phyloP scores from a whole-genome alignment of 2,329 filamentous ascomycete species.

The Ophiocordyceps polyrhachis-furcata region DNA sequence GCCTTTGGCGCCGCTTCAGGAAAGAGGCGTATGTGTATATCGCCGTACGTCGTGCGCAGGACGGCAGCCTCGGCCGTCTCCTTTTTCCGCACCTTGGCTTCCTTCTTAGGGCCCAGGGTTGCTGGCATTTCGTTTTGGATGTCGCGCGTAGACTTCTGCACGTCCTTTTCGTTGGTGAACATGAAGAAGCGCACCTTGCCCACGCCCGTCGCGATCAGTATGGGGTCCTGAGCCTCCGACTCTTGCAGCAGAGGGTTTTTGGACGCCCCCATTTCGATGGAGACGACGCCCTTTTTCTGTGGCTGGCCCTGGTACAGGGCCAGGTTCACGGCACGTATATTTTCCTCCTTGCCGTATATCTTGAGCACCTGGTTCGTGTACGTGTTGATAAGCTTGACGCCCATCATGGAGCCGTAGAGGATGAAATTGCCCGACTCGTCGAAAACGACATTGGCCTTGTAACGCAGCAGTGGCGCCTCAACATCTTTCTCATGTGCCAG shows the following conservation, averaged over 20 bases:
- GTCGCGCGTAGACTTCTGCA: conserved; percentile 71
- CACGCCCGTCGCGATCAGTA: conserved; percentile 66
- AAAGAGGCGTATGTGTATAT: conserved; percentile 85
- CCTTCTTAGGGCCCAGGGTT: conserved; percentile 36
- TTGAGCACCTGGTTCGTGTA: conserved; percentile 85
- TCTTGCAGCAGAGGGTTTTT: conserved; percentile 85
- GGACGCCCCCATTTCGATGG: conserved; percentile 92
- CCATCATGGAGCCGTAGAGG: conserved; percentile 79
- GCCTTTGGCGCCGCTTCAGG: conserved; percentile 84
- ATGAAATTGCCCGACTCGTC: conserved; percentile 95
- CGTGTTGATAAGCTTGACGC: conserved; percentile 90
- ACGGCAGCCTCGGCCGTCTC: conserved; percentile 65
- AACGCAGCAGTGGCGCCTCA: conserved; percentile 46
- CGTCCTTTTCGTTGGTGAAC: conserved; percentile 79
- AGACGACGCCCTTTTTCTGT: conserved; percentile 82
- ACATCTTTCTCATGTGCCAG: conserved; percentile 75
- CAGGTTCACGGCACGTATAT: conserved; percentile 65
- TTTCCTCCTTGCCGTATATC: conserved; percentile 78
- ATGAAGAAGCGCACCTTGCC: conserved; percentile 92
- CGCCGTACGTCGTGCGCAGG: conserved; percentile 82
- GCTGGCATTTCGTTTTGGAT: conserved; percentile 88
- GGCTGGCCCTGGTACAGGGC: conserved; percentile 88
- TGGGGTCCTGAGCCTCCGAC: conserved; percentile 77
- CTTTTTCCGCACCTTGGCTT: conserved; percentile 32
- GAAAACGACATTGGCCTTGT: conserved; percentile 74